These are phyloP conservation scores for Porogramme epimiltina DNA, from an alignment of 1,284 basidiomycete species.

Conservation along the genomic window DNA sequence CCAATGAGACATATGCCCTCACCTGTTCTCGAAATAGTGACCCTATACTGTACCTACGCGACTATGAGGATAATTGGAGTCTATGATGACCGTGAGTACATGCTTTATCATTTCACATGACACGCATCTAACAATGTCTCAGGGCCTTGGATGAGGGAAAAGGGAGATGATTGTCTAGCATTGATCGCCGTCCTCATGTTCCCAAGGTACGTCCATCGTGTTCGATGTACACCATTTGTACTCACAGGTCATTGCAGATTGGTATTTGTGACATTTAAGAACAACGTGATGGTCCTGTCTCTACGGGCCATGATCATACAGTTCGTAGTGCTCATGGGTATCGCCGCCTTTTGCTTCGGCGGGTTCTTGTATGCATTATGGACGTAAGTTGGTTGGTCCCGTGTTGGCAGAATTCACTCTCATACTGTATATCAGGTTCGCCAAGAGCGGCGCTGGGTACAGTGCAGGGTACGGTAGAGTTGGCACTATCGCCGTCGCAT, in stretches of 20 bases:
- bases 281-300: constrained; percentile 83
- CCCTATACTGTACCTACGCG: constrained; percentile 77
- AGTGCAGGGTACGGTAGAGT: constrained; percentile 40
- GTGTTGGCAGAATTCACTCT: background rate
- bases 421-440: constrained; percentile 13
- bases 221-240: background rate
- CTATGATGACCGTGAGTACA: constrained; percentile 53
- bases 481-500: background rate
- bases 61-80: constrained; percentile 74
- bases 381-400: constrained; percentile 59
- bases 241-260: constrained; percentile 43
- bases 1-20: background rate
- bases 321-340: constrained; percentile 79
- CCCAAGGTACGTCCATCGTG: constrained; percentile 56
- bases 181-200: constrained; percentile 87
- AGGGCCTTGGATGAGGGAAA: constrained; percentile 63
- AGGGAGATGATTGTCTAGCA: constrained; percentile 74
- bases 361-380: constrained; percentile 92
- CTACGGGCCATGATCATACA: constrained; percentile 82
- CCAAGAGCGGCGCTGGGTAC: constrained; percentile 32
- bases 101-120: background rate
- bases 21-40: constrained; percentile 47
- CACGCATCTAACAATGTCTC: background rate
- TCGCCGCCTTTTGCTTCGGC: constrained; percentile 87
- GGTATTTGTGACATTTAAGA: constrained; percentile 86